These are phyloP conservation scores for Brasilioporus rufonigricans DNA, from an alignment of 768 basidiomycete genomes.

Conservation along the genomic window DNA sequence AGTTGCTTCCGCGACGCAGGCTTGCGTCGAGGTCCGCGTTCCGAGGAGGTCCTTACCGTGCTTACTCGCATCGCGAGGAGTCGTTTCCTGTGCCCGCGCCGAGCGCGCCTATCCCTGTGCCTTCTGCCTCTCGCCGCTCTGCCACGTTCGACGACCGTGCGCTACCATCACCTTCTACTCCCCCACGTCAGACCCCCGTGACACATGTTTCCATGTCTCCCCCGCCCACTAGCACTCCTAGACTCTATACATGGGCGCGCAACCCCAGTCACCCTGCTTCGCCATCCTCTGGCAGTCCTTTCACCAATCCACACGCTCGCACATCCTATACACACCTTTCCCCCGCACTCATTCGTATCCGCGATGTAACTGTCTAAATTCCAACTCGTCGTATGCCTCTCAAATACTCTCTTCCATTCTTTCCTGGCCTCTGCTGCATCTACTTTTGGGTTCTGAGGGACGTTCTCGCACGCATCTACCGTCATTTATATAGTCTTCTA, in stretches of 20 bases:
- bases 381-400: background rate
- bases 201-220: conserved; percentile 45
- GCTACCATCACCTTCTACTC: conserved; percentile 29
- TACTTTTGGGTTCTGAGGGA: conserved; percentile 13
- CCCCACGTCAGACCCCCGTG: conserved; percentile 26
- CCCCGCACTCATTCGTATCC: conserved; percentile 44
- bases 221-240: conserved; percentile 53
- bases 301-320: conserved; percentile 58
- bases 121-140: conserved; percentile 21
- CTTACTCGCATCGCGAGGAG: conserved; percentile 1
- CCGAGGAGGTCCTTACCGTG: background rate
- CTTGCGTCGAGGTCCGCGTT: background rate
- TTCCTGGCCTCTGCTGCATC: conserved; percentile 1
- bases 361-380: conserved; percentile 34
- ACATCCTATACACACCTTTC: conserved; percentile 58
- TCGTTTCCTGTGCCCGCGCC: conserved; percentile 18
- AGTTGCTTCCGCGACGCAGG: conserved; percentile 1
- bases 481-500: conserved; percentile 25
- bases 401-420: conserved; percentile 9
- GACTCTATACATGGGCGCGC: conserved; percentile 54
- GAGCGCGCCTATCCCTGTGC: conserved; percentile 32
- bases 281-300: conserved; percentile 40
- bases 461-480: conserved; percentile 16
- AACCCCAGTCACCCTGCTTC: conserved; percentile 35
- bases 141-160: conserved; percentile 19